Evolutionary conservation across 176 grass and related monocot species (phyloP).

Genomic region (Triticum urartu): DNA sequence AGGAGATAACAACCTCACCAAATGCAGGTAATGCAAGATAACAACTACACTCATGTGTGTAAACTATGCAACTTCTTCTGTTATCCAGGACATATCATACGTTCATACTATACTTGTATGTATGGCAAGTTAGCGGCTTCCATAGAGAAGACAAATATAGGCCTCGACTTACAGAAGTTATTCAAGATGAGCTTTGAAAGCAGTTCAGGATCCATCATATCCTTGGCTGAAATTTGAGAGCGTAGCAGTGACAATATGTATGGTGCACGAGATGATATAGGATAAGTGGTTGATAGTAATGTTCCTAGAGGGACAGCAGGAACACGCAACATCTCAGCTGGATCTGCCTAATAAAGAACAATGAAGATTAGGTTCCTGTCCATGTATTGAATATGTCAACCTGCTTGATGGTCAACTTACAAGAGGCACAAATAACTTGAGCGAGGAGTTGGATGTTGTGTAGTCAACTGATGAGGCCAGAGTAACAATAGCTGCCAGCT

Average conservation of each 20-base stretch:
- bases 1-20: background rate
- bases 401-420: constrained; percentile 47
- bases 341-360: constrained; percentile 71
- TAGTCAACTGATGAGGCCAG: constrained; percentile 94
- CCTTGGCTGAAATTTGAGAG: constrained; percentile 81
- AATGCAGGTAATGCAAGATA: background rate
- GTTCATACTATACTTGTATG: background rate
- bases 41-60: background rate
- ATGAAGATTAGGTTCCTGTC: constrained; percentile 26
- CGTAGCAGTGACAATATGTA: constrained; percentile 78
- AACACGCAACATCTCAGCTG: constrained; percentile 73
- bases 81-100: background rate
- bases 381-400: constrained; percentile 19
- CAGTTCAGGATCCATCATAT: constrained; percentile 95
- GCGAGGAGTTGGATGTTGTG: constrained; percentile 91
- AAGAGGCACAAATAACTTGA: constrained; percentile 87
- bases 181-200: constrained; percentile 88
- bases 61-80: constrained; percentile 6
- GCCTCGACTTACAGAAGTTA: constrained; percentile 81
- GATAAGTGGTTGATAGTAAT: constrained; percentile 72
- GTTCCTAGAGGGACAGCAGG: constrained; percentile 79
- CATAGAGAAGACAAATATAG: constrained; percentile 23
- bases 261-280: constrained; percentile 72
- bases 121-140: background rate
- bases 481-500: constrained; percentile 75